Evolutionary conservation across 75 land plant genomes (phyloP), one percentile per base, ranked within the genome.

Genomic region (Ceratopteris richardii): DNA sequence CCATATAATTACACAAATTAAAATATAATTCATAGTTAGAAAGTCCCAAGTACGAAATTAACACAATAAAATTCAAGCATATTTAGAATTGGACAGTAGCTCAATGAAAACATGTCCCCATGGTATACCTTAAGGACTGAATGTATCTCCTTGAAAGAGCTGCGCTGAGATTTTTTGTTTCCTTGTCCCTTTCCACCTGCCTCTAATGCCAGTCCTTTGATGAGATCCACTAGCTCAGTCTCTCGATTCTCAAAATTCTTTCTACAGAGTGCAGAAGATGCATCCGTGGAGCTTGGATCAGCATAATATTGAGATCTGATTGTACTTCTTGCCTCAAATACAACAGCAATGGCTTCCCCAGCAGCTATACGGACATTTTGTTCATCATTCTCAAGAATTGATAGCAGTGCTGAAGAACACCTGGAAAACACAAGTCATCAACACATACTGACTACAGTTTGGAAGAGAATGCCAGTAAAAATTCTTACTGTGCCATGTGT

Each of bases 151-250:
- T 65, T 74, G 48, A 92, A 92, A 19, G 70, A 54, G 52, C 72
- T 80, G 25, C 87, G 51, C 64, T 92, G 89, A 19, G 88, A 72
- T 63, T 88, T 90, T 61, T 88, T 88, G 66, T 80, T 82, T 0
- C 77, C 69, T 24, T 78, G 66, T 33, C 97, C 97, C 76, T 85
- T 84, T 31, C 97, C 90, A 36, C 84, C 85, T 51, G 87, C 87
- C 56, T 88, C 89, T 0, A 63, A 61, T 21, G 94, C 72, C 22
- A 88, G 77, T 29, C 58, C 51, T 63, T 58, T 85, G 18, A 82
- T 77, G 66, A 80, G 89, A 51, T 82, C 77, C 14, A 80, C 22
- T n/a, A 90, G 44, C 68, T 75, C 31, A 17, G 57, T 52, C 59
- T 70, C 70, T 73, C 13, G 29, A 70, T 71, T 44, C 37, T 33